phyloP scores from a whole-genome alignment of 2,329 filamentous ascomycete genomes.

The Colletotrichum siamense region DNA sequence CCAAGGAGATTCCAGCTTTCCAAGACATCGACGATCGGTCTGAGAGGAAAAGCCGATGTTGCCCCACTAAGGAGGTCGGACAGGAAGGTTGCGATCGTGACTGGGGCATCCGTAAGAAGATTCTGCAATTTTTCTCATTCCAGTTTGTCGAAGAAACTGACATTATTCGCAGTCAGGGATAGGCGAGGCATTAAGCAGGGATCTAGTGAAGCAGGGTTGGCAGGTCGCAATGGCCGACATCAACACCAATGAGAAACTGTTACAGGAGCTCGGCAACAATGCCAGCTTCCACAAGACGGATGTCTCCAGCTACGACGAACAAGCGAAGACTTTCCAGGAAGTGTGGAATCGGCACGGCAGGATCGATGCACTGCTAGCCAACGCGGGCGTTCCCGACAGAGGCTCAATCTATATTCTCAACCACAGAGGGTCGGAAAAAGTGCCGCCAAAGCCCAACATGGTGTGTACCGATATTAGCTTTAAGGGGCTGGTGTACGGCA shows the following conservation, averaged over 20 bases:
- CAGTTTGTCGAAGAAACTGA: neutral
- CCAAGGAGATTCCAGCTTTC: neutral
- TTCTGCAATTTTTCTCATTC: fast-evolving
- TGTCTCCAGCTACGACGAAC: conserved; percentile 50
- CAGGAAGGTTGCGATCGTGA: neutral
- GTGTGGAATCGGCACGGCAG: conserved; percentile 49
- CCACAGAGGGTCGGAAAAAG: neutral
- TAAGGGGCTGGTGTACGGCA: conserved; percentile 56
- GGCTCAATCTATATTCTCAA: neutral
- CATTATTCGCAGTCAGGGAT: conserved; percentile 46
- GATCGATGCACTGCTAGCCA: conserved; percentile 53
- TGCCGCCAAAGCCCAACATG: conserved; percentile 20
- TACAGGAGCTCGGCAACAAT: conserved; percentile 37
- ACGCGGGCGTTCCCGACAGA: conserved; percentile 40
- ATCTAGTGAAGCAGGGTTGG: conserved; percentile 31
- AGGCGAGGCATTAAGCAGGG: conserved; percentile 43
- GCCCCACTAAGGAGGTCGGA: neutral
- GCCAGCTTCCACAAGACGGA: conserved; percentile 50
- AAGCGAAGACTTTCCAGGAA: conserved; percentile 44
- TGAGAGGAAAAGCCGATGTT: neutral
- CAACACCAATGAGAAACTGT: conserved; percentile 30
- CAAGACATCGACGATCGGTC: neutral
- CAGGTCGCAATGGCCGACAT: conserved; percentile 44
- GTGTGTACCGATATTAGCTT: conserved; percentile 53
- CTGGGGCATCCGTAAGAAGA: neutral